These are phyloP conservation scores for Desmodesmus armatus DNA, from an alignment of 139 green algal species.

Conservation along the genomic window DNA sequence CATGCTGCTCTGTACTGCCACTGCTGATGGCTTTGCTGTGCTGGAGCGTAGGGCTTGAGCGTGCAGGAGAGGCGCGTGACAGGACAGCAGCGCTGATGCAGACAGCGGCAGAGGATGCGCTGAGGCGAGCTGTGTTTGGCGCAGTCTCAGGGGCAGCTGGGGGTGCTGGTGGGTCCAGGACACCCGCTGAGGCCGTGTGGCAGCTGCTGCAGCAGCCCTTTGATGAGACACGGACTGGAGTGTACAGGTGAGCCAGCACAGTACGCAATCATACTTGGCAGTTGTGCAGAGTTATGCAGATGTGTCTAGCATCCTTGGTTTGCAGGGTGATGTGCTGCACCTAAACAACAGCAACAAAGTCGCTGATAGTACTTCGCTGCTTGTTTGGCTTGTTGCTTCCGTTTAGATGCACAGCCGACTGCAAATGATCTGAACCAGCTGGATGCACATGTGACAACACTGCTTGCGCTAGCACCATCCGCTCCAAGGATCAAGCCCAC, in stretches of 20 bases:
- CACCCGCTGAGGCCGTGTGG: conserved; percentile 42
- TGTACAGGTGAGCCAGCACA: conserved; percentile 32
- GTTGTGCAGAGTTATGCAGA: not conserved
- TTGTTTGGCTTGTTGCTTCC: no score
- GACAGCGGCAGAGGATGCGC: not conserved
- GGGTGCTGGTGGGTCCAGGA: conserved; percentile 6
- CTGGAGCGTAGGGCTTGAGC: conserved; percentile 41
- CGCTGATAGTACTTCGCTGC: no score
- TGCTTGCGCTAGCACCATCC: no score
- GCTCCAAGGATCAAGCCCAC: no score
- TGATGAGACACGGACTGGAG: conserved; percentile 29
- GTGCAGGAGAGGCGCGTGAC: conserved; percentile 28
- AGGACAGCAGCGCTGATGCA: conserved; percentile 44
- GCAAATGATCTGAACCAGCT: no score
- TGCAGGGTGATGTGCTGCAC: not conserved
- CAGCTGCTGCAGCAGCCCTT: conserved; percentile 52
- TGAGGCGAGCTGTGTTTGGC: conserved; percentile 20
- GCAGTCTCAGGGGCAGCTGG: conserved; percentile 33
- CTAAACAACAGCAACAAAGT: not conserved
- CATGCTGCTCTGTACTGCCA: no score
- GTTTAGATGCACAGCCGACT: no score
- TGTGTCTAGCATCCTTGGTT: not conserved
- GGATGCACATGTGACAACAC: no score
- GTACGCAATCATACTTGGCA: not conserved
- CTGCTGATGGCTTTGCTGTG: no score